Base-by-base conservation (phyloP, 2,329 filamentous ascomycete genomes). In the Colletotrichum magnum region DNA sequence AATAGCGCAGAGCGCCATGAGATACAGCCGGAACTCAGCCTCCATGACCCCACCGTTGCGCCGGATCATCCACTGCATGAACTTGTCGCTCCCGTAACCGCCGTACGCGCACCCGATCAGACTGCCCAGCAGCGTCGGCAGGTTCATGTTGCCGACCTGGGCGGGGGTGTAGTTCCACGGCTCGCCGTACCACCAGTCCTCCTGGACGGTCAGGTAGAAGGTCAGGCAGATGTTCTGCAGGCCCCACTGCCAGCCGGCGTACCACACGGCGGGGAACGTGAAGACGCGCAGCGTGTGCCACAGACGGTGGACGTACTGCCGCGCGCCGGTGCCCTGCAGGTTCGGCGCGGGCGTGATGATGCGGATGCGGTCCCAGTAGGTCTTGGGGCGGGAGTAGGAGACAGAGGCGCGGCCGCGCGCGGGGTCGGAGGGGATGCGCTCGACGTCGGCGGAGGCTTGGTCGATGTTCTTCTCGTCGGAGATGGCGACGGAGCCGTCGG, bases 181-280 rank as follows among this genome's bases (percentile, higher is more conserved):
- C 10, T 79, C 77, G 0, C 78, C 82, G 28, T 83, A 85, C 84
- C 86, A 89, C 71, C 84, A 84, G 70, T 88, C 86, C 72, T 89
- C 85, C 73, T 88, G 83, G 1, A 89, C 82, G 0, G 87, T 89
- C 39, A 88, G 79, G 71, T 89, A 89, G 74, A 90, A 89, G 1
- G 85, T 86, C 24, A 90, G 77, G 77, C 87, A 89, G n/a, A 87
- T 86, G 71, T 89, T 87, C 75, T 89, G 88, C 36, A 86, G 81
- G 4, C 87, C 87, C 87, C 87, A 89, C 73, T 89, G 87, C 26
- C 89, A 75, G 9, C 87, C 87, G 3, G 86, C 86, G 70, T 85
- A 89, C 71, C 87, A 82, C 10, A 89, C 86, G 1, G 87, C 87
- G 0, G 87, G 87, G 68, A 89, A 89, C 2, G 82, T 81, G 74